Evolutionary conservation across 805 yeast species (phyloP).

Genomic region (Barnettozyma botsteinii): DNA sequence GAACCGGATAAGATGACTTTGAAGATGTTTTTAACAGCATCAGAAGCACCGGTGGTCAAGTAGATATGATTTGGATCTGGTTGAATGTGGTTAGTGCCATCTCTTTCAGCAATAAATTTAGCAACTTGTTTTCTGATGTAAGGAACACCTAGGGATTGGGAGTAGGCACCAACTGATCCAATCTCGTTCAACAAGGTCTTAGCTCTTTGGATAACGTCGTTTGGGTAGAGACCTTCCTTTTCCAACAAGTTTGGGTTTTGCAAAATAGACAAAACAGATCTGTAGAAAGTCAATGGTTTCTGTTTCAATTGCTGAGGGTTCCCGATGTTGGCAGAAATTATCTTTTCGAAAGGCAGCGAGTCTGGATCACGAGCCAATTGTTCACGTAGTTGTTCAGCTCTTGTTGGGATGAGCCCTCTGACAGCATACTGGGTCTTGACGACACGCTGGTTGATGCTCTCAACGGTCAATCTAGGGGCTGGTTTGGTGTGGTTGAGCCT

Average conservation of each 20-base stretch:
- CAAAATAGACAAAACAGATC: slow-evolving; percentile 80
- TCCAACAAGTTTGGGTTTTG: slow-evolving; percentile 74
- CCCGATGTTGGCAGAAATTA: slow-evolving; percentile 91
- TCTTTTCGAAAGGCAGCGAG: slow-evolving; percentile 67
- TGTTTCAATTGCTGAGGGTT: slow-evolving; percentile 97
- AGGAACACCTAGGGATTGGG: slow-evolving; percentile 84
- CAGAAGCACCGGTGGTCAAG: slow-evolving; percentile 91
- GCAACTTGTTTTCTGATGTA: slow-evolving; percentile 75
- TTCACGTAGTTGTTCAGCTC: slow-evolving; percentile 77
- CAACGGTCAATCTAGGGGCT: slow-evolving; percentile 33
- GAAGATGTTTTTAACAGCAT: slow-evolving; percentile 79
- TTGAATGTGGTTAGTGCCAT: slow-evolving; percentile 62
- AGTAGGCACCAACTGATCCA: slow-evolving; percentile 92
- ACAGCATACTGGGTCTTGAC: slow-evolving; percentile 93
- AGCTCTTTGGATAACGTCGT: slow-evolving; percentile 75
- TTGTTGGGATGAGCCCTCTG: slow-evolving; percentile 87
- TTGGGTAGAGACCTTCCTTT: slow-evolving; percentile 35
- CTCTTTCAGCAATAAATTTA: slow-evolving; percentile 70
- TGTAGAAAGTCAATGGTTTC: slow-evolving; percentile 88
- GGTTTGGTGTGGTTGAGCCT: slow-evolving; percentile 18
- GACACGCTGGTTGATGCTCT: slow-evolving; percentile 66
- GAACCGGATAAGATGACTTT: slow-evolving; percentile 64
- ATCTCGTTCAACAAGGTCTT: slow-evolving; percentile 48
- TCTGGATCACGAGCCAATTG: slow-evolving; percentile 48
- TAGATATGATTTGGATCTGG: slow-evolving; percentile 64